A percentile compares a stretch with the other conserved stretches of the same genome.
phyloP scores from a whole-genome alignment of 805 yeast species.

The Limtongozyma cylindracea region DNA sequence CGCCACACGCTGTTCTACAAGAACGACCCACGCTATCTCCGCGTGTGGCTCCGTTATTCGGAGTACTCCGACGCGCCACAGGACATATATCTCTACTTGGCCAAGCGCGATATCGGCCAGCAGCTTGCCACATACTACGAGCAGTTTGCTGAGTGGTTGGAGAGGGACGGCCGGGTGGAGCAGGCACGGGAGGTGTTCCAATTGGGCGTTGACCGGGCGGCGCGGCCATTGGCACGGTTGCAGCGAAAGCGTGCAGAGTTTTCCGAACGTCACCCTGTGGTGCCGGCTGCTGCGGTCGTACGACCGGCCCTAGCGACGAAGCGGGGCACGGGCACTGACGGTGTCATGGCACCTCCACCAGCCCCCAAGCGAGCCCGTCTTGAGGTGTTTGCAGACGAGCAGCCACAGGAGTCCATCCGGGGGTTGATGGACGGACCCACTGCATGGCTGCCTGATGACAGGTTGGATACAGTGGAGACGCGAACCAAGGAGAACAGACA shows the following conservation, averaged over 20 bases:
- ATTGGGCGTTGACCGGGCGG: constrained; percentile 29
- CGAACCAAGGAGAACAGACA: constrained; percentile 40
- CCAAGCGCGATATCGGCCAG: constrained; percentile 45
- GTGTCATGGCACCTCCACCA: constrained; percentile 1
- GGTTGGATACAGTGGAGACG: constrained; percentile 19
- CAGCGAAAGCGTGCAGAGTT: constrained; percentile 16
- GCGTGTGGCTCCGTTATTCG: constrained; percentile 63
- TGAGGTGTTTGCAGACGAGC: constrained; percentile 8
- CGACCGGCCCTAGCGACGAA: not conserved
- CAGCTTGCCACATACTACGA: constrained; percentile 53
- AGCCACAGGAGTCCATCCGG: constrained; percentile 1
- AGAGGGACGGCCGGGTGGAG: constrained; percentile 14
- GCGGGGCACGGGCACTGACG: not conserved
- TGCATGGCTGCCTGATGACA: too few relatives aligned
- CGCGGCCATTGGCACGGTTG: constrained; percentile 30
- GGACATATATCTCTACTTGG: constrained; percentile 46
- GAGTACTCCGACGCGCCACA: constrained; percentile 41
- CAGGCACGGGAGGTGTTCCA: constrained; percentile 37
- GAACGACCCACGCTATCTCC: constrained; percentile 62
- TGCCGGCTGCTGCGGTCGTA: not conserved
- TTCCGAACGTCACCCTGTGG: constrained; percentile 2
- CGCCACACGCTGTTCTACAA: constrained; percentile 40
- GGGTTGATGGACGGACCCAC: constrained; percentile 5
- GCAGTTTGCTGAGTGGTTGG: constrained; percentile 44
- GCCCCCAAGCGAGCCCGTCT: constrained; percentile 7